Conservation (phyloP, 1,139 yeast genomes). For the Hansenula sp. region DNA sequence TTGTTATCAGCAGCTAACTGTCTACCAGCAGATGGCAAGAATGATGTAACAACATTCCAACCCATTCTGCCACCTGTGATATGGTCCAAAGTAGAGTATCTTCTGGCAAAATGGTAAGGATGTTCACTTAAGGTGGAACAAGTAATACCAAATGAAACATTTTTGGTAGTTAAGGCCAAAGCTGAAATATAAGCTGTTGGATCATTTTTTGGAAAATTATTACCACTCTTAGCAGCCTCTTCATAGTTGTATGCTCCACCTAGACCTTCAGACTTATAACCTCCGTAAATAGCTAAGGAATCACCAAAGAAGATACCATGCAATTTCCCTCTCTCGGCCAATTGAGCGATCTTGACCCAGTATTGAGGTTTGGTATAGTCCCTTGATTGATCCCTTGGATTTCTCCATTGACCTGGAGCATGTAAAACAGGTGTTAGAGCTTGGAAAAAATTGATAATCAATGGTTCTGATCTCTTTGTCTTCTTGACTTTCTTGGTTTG, state of each 20-base stretch:
- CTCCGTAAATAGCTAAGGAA: conserved; percentile 43
- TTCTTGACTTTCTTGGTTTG: background rate
- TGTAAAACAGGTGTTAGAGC: conserved; percentile 31
- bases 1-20: conserved; percentile 31
- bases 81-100: conserved; percentile 40
- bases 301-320: conserved; percentile 45
- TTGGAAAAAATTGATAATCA: conserved; percentile 14
- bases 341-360: conserved; percentile 42
- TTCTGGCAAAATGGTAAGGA: conserved; percentile 42
- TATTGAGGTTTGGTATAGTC: conserved; percentile 36
- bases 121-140: conserved; percentile 38
- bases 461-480: conserved; percentile 3
- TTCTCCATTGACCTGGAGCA: conserved; percentile 39
- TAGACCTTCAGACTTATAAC: conserved; percentile 25
- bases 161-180: conserved; percentile 41
- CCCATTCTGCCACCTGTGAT: conserved; percentile 40
- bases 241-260: conserved; percentile 34
- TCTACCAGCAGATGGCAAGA: conserved; percentile 37
- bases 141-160: conserved; percentile 39
- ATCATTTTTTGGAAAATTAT: conserved; percentile 41
- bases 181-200: conserved; percentile 40
- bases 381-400: conserved; percentile 38
- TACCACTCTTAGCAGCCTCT: conserved; percentile 38
- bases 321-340: conserved; percentile 43
- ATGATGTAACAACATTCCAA: conserved; percentile 40